These are phyloP conservation scores for Fusarium sp. DNA, from an alignment of 2,329 filamentous ascomycete species.

Conservation along the genomic window DNA sequence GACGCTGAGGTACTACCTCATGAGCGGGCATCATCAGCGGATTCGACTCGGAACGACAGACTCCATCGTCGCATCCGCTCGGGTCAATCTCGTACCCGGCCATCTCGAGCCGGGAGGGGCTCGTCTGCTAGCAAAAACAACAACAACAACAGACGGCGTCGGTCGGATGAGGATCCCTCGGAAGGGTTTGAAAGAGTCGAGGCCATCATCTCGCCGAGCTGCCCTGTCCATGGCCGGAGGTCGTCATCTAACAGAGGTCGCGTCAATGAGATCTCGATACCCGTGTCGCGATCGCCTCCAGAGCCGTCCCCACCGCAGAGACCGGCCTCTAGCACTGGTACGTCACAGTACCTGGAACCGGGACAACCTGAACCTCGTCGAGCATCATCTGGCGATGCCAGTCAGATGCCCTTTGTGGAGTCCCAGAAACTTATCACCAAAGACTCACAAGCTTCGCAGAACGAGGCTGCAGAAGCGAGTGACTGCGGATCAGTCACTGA, in stretches of 20 bases:
- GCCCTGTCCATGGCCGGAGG: conserved; percentile 23
- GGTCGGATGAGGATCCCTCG: neutral
- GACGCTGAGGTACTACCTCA: neutral
- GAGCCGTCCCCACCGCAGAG: neutral
- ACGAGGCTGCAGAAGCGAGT: conserved; percentile 32
- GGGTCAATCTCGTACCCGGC: neutral
- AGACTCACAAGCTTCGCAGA: neutral
- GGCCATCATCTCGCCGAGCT: conserved; percentile 13
- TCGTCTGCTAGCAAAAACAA: neutral
- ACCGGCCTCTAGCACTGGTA: neutral
- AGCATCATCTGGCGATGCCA: conserved; percentile 6
- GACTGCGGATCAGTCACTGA: conserved; percentile 22
- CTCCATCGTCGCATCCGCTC: conserved; percentile 13
- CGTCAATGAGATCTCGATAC: neutral
- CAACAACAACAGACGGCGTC: neutral
- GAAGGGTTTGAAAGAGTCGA: conserved; percentile 23
- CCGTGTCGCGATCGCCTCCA: neutral
- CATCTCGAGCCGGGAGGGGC: neutral
- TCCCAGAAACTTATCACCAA: neutral
- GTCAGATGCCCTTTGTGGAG: neutral
- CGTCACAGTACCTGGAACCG: neutral
- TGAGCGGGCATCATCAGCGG: conserved; percentile 16
- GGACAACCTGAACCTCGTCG: neutral
- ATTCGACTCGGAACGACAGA: conserved; percentile 26
- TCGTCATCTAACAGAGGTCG: conserved; percentile 4